Evolutionary conservation across 2,329 filamentous ascomycete genomes (phyloP).

Genomic region (Clathrospora elynae): DNA sequence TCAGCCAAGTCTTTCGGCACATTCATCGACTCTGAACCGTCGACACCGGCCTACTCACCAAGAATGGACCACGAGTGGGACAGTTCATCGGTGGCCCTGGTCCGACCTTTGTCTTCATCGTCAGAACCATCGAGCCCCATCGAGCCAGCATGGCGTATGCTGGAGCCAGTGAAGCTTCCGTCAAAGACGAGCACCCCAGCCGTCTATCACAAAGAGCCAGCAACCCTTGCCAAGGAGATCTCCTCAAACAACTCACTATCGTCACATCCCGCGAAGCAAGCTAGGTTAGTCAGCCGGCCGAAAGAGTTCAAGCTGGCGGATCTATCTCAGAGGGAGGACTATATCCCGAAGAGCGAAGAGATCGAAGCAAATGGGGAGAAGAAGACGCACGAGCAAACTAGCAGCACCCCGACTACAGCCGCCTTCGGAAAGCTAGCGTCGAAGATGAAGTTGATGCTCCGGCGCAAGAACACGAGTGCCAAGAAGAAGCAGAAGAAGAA

Average conservation of each 20-base stretch:
- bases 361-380: conserved; percentile 14
- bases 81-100: conserved; percentile 33
- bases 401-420: conserved; percentile 21
- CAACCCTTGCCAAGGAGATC: conserved; percentile 12
- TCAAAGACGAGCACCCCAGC: conserved; percentile 3
- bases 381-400: conserved; percentile 14
- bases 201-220: conserved; percentile 12
- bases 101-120: conserved; percentile 37
- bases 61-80: conserved; percentile 36
- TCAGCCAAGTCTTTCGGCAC: conserved; percentile 45
- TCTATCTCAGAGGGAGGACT: conserved; percentile 22
- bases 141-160: conserved; percentile 44
- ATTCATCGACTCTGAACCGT: conserved; percentile 47
- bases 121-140: conserved; percentile 33
- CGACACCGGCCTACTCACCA: conserved; percentile 45
- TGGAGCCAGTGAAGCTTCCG: conserved; percentile 25
- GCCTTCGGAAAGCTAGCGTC: conserved; percentile 38
- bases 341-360: conserved; percentile 20
- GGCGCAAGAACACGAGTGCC: conserved; percentile 29
- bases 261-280: conserved; percentile 24
- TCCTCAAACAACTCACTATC: conserved; percentile 8
- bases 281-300: conserved; percentile 5
- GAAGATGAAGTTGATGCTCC: conserved; percentile 39
- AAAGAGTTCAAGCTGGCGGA: conserved; percentile 15
- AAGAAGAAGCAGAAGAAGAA: conserved; percentile 37